Base-by-base conservation (phyloP, 352 stramenopile genomes). In the Phytophthora sp. region DNA sequence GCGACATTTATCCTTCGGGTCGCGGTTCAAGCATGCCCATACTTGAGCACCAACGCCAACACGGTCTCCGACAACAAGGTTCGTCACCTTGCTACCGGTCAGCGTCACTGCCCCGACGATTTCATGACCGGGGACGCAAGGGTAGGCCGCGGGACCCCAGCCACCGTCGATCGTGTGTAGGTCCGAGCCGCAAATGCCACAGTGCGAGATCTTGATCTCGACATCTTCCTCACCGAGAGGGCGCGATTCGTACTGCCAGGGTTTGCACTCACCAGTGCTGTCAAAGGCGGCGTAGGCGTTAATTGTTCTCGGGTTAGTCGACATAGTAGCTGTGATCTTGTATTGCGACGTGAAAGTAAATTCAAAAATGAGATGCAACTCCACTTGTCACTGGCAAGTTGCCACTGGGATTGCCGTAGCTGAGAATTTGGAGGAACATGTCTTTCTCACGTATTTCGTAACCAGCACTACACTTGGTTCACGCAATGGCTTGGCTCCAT, bases 41-140 rank as follows among this genome's bases (percentile, higher is more conserved):
- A 46, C 58, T 31, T 60, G 47, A 13, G 58, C 58, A 30, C 47
- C 47, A 7, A 66, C 39, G 18, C 49, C 88, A 8, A 90, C 84
- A 12, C 69, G 55, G 63, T 95, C 81, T 12, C 89, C 89, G 8
- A 91, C 79, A 20, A 73, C 69, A 42, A 95, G 84, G 18, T 82
- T 75, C 26, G 57, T 77, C 4, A 96, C 86, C 6, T 77, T 63
- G 2, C 59, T 27, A 7, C 75, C 77, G n/a, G 55, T 61, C 20
- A 58, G 20, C 79, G 42, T 51, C 41, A 54, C 51, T 35, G 53
- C 35, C 9, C 50, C 59, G 42, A 67, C 13, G 20, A 67, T 87
- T 38, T 87, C 78, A 46, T 84, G 78, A 13, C 76, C 78, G 16
- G 58, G 50, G 4, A 87, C 76, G 61, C 75, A 72, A 12, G 74